These are phyloP conservation scores for Didymella keratinophila DNA, from an alignment of 2,329 filamentous ascomycete genomes.

Conservation along the genomic window DNA sequence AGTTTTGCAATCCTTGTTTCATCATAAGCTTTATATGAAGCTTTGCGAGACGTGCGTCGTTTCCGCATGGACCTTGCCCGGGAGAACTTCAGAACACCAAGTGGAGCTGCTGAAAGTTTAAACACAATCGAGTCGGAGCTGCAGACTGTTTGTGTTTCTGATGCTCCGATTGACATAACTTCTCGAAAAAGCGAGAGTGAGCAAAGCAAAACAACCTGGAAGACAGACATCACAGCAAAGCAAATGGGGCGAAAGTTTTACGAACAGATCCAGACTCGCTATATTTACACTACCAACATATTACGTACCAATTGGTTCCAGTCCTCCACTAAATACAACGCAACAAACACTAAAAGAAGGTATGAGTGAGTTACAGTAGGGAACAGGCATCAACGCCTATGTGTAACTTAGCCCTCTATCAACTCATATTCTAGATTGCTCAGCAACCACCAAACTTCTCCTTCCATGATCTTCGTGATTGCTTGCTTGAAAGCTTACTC, in stretches of 20 bases:
- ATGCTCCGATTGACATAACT: not conserved
- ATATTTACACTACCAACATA: slow-evolving; percentile 21
- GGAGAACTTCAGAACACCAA: not conserved
- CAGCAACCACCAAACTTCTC: slow-evolving; percentile 22
- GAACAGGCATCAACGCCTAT: slow-evolving; percentile 13
- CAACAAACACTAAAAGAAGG: slow-evolving; percentile 22
- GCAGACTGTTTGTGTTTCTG: slow-evolving; percentile 1
- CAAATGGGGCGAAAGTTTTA: not conserved
- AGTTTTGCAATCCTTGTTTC: slow-evolving; percentile 8
- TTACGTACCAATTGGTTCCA: slow-evolving; percentile 19
- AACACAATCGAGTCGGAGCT: not conserved
- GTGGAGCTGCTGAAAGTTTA: slow-evolving; percentile 10
- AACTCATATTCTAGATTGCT: slow-evolving; percentile 24
- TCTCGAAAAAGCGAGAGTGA: not conserved
- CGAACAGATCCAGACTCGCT: slow-evolving; percentile 24
- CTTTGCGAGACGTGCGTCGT: slow-evolving; percentile 21
- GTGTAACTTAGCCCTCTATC: slow-evolving; percentile 11
- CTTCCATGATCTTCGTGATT: slow-evolving; percentile 1
- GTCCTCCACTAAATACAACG: slow-evolving; percentile 16
- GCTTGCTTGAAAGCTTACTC: slow-evolving; percentile 32
- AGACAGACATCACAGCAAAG: slow-evolving; percentile 5
- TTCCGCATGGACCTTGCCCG: slow-evolving; percentile 4
- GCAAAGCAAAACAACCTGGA: not conserved
- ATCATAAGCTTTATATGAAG: slow-evolving; percentile 9
- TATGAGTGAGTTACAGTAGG: slow-evolving; percentile 24